phyloP scores from a whole-genome alignment of 1,284 basidiomycete species.

The Marasmius sp. region DNA sequence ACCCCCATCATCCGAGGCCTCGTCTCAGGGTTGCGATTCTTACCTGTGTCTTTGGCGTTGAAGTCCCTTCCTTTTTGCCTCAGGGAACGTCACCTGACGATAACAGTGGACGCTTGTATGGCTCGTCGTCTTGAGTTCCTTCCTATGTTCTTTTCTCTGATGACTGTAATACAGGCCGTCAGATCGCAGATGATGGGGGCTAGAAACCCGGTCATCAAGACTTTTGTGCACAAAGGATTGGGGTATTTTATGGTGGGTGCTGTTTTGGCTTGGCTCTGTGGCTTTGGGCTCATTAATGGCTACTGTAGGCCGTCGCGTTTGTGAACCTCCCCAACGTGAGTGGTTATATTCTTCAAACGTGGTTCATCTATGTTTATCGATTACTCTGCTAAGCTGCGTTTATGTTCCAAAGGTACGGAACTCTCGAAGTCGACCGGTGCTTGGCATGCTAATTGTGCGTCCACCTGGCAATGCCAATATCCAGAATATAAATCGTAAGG shows the following conservation, averaged over 20 bases:
- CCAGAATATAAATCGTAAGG: background rate
- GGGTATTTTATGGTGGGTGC: background rate
- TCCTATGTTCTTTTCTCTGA: too few species aligned
- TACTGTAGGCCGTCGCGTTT: background rate
- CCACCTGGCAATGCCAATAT: background rate
- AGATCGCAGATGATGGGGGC: background rate
- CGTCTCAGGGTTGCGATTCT: too few species aligned
- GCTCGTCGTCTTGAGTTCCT: too few species aligned
- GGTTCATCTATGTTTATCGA: background rate
- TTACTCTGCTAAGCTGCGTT: background rate
- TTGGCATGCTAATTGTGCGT: background rate
- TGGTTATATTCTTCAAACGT: background rate
- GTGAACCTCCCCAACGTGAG: background rate
- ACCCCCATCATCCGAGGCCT: too few species aligned
- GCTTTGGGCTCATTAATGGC: too few species aligned
- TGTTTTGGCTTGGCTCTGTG: background rate
- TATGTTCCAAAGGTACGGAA: background rate
- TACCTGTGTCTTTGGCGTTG: too few species aligned
- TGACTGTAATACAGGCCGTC: background rate
- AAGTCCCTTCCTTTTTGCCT: too few species aligned
- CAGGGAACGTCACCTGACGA: too few species aligned
- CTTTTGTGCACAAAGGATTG: background rate
- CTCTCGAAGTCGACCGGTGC: background rate
- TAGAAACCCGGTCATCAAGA: background rate
- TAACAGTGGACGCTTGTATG: too few species aligned